Percentiles rank a stretch among this genome's conserved stretches.
Conservation (phyloP, 139 green algal genomes). For the Coelastrella sp. region DNA sequence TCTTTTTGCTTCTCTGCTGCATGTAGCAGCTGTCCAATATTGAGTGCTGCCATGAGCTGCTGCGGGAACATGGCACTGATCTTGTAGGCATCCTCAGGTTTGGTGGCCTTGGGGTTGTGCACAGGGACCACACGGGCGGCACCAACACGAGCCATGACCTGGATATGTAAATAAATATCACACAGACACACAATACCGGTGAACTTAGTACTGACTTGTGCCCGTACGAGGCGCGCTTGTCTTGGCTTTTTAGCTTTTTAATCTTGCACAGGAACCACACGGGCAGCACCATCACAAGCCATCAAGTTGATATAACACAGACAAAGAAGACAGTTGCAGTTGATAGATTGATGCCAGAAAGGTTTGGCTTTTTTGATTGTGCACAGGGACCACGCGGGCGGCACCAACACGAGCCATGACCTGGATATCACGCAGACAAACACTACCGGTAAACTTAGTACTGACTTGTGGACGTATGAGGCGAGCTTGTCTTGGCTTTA, state of each 20-base stretch:
- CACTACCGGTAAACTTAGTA: too few relatives aligned
- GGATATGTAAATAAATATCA: too few relatives aligned
- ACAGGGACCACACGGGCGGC: slow-evolving; percentile 43
- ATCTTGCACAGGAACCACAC: slow-evolving; percentile 52
- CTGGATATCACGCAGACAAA: too few relatives aligned
- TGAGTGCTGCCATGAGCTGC: neutral
- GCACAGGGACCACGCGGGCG: slow-evolving; percentile 40
- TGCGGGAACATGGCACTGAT: slow-evolving; percentile 10
- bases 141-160: slow-evolving; percentile 35
- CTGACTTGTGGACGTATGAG: too few relatives aligned
- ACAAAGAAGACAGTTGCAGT: neutral
- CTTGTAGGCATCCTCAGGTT: slow-evolving; percentile 9
- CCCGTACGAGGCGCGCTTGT: too few relatives aligned
- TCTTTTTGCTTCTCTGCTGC: slow-evolving; percentile 45
- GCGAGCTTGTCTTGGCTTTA: neutral
- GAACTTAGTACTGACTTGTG: too few relatives aligned
- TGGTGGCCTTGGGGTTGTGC: slow-evolving; percentile 53
- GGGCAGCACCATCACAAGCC: slow-evolving; percentile 6
- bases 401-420: slow-evolving; percentile 2
- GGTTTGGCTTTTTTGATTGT: slow-evolving; percentile 20
- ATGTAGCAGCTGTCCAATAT: slow-evolving; percentile 39
- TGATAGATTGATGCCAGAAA: too few relatives aligned
- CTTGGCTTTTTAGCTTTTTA: neutral
- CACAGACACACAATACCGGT: neutral
- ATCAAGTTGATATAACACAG: neutral